Evolutionary conservation across 2,329 filamentous ascomycete species (phyloP).

Genomic region (Thyridium curvatum): DNA sequence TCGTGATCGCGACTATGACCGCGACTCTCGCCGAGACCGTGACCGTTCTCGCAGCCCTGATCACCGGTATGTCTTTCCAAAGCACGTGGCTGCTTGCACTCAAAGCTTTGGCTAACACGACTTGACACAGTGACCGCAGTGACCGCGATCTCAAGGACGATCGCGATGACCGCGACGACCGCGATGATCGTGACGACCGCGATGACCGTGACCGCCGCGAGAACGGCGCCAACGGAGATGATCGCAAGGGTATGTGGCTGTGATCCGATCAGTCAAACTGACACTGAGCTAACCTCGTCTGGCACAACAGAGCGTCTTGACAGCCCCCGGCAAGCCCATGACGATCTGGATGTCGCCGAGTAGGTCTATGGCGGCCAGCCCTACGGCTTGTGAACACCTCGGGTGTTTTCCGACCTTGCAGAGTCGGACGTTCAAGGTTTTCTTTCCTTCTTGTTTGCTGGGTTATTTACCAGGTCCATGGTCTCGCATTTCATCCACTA

Average conservation of each 20-base stretch:
- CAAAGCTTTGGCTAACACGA: background rate
- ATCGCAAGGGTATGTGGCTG: conserved; percentile 69
- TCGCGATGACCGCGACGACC: conserved; percentile 44
- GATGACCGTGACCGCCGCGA: conserved; percentile 71
- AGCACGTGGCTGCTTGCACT: background rate
- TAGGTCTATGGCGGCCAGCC: conserved; percentile 20
- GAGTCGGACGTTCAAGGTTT: background rate
- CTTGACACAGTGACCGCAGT: conserved; percentile 13
- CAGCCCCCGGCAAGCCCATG: conserved; percentile 76
- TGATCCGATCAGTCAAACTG: conserved; percentile 16
- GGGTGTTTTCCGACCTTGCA: too few relatives aligned
- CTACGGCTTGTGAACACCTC: too few relatives aligned
- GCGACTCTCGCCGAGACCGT: conserved; percentile 59
- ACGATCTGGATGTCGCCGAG: conserved; percentile 95
- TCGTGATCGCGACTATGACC: conserved; percentile 68
- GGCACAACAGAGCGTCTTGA: conserved; percentile 43
- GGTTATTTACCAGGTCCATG: background rate
- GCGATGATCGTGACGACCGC: conserved; percentile 57
- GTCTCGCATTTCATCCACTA: background rate
- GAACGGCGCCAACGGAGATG: conserved; percentile 75
- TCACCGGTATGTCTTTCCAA: conserved; percentile 40
- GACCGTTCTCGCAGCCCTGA: conserved; percentile 72
- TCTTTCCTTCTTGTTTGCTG: conserved; percentile 2
- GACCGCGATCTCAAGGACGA: conserved; percentile 44
- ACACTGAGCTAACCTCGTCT: conserved; percentile 19